Conservation (phyloP, 495 filamentous ascomycete species). For the Daldinia decipiens region DNA sequence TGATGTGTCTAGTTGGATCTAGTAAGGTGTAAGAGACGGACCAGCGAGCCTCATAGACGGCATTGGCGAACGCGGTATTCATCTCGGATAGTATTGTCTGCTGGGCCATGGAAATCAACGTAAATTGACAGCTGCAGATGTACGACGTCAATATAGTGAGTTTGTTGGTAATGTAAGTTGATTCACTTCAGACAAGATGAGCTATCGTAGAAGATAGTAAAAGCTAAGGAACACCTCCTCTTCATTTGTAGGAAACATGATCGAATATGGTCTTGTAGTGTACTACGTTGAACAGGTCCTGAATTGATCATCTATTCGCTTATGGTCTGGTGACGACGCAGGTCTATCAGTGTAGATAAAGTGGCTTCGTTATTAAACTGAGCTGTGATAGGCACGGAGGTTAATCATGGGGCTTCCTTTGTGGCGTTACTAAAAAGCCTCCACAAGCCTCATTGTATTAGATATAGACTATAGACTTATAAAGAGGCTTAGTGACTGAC, state of each 20-base stretch:
- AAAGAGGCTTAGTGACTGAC: no score
- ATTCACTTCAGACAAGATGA: neutral
- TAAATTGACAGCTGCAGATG: neutral
- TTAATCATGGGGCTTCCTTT: conserved; percentile 1
- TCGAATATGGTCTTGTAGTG: neutral
- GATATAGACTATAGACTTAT: no score
- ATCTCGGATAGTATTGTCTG: conserved; percentile 33
- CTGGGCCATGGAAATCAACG: conserved; percentile 21
- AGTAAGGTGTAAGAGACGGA: conserved; percentile 15
- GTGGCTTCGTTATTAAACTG: neutral
- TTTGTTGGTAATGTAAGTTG: neutral
- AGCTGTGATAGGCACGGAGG: no score
- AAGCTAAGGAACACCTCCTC: neutral
- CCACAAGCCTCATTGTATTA: neutral
- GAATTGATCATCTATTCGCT: conserved; percentile 8
- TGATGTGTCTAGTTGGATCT: conserved; percentile 2
- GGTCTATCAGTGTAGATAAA: neutral
- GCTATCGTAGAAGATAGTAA: neutral
- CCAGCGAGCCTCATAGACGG: conserved; percentile 39
- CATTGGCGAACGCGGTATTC: conserved; percentile 23
- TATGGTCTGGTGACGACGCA: neutral
- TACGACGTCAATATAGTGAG: conserved; percentile 1
- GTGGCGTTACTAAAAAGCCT: neutral
- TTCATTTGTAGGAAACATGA: neutral
- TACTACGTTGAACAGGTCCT: neutral